These are phyloP conservation scores for Stephania yunnanensis DNA, from an alignment of 164 flowering plant genomes.

Conservation along the genomic window DNA sequence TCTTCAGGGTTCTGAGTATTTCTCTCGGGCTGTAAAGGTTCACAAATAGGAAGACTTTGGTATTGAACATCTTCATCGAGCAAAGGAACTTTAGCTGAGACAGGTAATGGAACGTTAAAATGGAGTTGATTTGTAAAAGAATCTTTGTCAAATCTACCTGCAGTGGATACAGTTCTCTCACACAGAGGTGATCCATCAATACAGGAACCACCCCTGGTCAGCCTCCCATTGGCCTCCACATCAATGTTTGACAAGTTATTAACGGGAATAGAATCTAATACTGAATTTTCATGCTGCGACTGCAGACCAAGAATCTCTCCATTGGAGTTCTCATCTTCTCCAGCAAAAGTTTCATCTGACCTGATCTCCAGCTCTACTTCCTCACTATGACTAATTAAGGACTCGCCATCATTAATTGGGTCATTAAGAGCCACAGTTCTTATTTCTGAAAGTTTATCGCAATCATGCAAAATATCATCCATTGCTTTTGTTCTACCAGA, in stretches of 20 bases:
- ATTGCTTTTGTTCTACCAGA: constrained; percentile 8
- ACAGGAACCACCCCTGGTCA: background rate
- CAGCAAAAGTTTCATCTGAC: constrained; percentile 16
- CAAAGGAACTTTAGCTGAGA: constrained; percentile 11
- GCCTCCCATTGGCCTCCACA: constrained; percentile 3
- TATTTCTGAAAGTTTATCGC: constrained; percentile 8
- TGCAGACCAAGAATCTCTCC: constrained; percentile 13
- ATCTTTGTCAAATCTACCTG: background rate
- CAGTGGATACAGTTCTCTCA: constrained; percentile 4
- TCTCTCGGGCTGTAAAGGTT: constrained; percentile 19
- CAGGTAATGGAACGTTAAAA: background rate
- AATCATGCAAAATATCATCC: background rate
- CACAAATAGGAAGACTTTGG: constrained; percentile 6
- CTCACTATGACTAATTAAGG: constrained; percentile 1
- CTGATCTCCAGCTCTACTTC: constrained; percentile 17
- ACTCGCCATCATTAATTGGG: constrained; percentile 9
- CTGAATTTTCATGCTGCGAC: background rate
- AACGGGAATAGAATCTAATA: background rate
- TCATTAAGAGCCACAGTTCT: background rate
- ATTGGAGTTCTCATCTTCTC: constrained; percentile 9
- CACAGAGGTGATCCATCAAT: background rate
- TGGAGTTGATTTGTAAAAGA: constrained; percentile 8
- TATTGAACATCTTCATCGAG: constrained; percentile 12
- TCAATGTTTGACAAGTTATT: background rate
- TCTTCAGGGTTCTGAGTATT: constrained; percentile 23